These are phyloP conservation scores for Pseudisothecium myosuroides DNA, from an alignment of 225 moss, liverwort and hornwort species.

Conservation along the genomic window DNA sequence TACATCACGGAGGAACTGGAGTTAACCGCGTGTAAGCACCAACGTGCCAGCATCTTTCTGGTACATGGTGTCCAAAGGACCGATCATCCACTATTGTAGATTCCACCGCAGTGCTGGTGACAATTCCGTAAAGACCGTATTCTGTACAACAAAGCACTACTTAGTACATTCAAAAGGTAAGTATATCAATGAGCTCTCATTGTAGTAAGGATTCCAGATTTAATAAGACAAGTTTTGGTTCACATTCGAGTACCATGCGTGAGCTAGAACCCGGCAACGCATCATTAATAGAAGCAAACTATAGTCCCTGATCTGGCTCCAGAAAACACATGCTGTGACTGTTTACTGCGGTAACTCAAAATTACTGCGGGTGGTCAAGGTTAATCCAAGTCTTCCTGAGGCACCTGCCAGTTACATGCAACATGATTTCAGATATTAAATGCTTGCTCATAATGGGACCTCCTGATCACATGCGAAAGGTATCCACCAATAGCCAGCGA, in stretches of 20 bases:
- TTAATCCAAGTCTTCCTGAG: conserved; percentile 1
- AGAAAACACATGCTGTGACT: conserved; percentile 9
- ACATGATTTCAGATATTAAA: conserved; percentile 23
- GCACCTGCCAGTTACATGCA: conserved; percentile 9
- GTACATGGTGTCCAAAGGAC: neutral
- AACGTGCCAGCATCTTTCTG: neutral
- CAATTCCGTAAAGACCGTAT: neutral
- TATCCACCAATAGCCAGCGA: neutral
- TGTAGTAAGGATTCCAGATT: neutral
- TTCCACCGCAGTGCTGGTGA: neutral
- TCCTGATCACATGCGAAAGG: conserved; percentile 19
- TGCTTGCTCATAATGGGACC: conserved; percentile 1
- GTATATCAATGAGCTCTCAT: neutral
- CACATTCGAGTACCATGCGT: neutral
- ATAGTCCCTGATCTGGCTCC: neutral
- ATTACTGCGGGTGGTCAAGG: neutral
- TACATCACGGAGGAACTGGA: neutral
- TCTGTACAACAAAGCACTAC: neutral
- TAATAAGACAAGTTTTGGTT: neutral
- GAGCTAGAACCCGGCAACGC: neutral
- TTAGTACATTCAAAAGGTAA: neutral
- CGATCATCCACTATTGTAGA: neutral
- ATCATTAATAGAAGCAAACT: neutral
- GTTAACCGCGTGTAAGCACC: neutral
- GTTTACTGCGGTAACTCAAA: neutral